Evolutionary conservation across 257 asterid species (phyloP).

Genomic region (Jaltomata sinuosa): DNA sequence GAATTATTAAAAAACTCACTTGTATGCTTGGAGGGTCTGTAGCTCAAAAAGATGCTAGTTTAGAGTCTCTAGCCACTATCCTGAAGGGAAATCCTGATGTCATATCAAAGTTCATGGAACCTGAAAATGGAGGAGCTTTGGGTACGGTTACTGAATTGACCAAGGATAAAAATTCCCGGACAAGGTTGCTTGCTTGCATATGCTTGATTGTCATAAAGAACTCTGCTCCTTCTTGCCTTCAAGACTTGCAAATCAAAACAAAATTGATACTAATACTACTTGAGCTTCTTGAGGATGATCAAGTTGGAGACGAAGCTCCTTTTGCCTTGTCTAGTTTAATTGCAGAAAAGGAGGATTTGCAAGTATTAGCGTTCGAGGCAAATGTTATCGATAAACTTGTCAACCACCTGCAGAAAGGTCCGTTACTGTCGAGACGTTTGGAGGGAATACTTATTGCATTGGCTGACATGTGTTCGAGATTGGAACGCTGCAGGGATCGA

Average conservation of each 20-base stretch:
- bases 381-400: conserved; percentile 54
- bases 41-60: conserved; percentile 77
- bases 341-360: conserved; percentile 75
- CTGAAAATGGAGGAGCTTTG: conserved; percentile 64
- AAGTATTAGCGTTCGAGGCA: conserved; percentile 64
- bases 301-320: conserved; percentile 94
- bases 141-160: conserved; percentile 51
- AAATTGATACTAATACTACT: conserved; percentile 50
- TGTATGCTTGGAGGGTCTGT: conserved; percentile 72
- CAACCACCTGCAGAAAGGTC: conserved; percentile 41
- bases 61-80: conserved; percentile 71
- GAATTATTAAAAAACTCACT: conserved; percentile 60
- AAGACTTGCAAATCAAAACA: conserved; percentile 47
- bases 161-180: conserved; percentile 69
- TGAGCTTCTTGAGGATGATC: conserved; percentile 89
- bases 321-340: conserved; percentile 67
- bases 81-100: conserved; percentile 64
- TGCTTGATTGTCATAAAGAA: conserved; percentile 71
- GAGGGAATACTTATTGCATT: conserved; percentile 70
- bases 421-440: conserved; percentile 47
- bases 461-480: conserved; percentile 68
- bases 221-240: conserved; percentile 41
- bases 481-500: conserved; percentile 81
- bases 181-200: conserved; percentile 76
- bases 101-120: conserved; percentile 49